These are phyloP conservation scores for Quercus variabilis DNA, from an alignment of 306 rosid genomes.

Conservation along the genomic window DNA sequence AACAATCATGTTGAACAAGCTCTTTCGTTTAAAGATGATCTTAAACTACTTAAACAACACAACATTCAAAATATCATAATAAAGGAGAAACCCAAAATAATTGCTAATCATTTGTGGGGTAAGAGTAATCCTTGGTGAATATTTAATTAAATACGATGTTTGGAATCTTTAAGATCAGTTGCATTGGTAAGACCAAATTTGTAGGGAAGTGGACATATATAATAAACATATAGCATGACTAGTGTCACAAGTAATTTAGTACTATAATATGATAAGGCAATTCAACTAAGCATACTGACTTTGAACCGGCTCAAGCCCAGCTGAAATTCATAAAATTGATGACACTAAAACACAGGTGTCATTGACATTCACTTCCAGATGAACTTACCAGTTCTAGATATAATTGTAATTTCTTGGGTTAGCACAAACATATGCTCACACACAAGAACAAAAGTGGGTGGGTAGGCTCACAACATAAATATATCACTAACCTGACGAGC, in stretches of 20 bases:
- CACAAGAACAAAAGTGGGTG: not conserved
- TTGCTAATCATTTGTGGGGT: not conserved
- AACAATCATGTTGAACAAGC: not conserved
- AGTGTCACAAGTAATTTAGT: not conserved
- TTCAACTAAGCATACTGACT: not conserved
- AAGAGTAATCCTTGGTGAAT: not conserved
- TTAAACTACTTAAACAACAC: not conserved
- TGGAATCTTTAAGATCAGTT: not conserved
- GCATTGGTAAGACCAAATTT: not conserved
- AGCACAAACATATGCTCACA: slow-evolving; percentile 9
- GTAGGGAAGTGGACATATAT: not conserved
- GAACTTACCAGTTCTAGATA: not conserved
- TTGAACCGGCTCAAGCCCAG: too few species aligned
- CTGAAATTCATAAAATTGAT: not conserved
- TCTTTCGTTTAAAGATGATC: not conserved
- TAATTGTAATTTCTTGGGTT: not conserved
- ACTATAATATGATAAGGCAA: not conserved
- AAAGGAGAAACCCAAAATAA: not conserved
- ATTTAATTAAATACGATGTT: not conserved
- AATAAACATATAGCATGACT: not conserved
- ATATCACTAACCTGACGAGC: slow-evolving; percentile 70
- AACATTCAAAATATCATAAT: not conserved
- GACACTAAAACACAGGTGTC: not conserved
- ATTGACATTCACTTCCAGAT: not conserved
- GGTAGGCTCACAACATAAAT: slow-evolving; percentile 4